Conservation (phyloP, 75 land plant genomes). For the Pinus taeda region DNA sequence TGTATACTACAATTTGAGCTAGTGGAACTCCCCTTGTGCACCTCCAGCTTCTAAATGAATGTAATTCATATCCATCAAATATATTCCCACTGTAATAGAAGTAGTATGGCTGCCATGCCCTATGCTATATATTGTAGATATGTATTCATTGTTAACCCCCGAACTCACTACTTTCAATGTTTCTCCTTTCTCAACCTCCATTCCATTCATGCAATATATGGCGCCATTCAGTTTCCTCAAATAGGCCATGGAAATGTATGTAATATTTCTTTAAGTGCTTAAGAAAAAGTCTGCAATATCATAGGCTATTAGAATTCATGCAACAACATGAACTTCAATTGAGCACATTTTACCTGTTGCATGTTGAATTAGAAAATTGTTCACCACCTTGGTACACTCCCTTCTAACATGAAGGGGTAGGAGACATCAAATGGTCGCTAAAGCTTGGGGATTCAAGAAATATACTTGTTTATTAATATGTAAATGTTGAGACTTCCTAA, state of each 20-base stretch:
- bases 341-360: too few species aligned
- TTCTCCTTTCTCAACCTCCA: not conserved
- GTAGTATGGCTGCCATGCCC: conserved; percentile 46
- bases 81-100: conserved; percentile 35
- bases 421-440: too few species aligned
- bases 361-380: too few species aligned
- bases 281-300: not conserved
- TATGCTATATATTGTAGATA: conserved; percentile 61
- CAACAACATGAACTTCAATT: not conserved
- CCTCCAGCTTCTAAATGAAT: too few species aligned
- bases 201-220: conserved; percentile 58
- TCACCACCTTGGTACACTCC: too few species aligned
- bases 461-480: too few species aligned
- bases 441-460: too few species aligned
- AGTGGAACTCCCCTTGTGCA: too few species aligned
- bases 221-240: conserved; percentile 69
- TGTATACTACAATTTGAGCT: conserved; percentile 65
- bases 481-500: too few species aligned
- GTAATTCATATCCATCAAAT: conserved; percentile 50
- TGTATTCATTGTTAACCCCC: conserved; percentile 19
- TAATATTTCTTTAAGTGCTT: too few species aligned
- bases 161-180: not conserved
- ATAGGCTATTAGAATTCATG: not conserved
- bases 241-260: too few species aligned
- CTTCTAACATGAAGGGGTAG: too few species aligned